Conservation (phyloP, 2,329 filamentous ascomycete genomes). For the Delphinella strobiligena region DNA sequence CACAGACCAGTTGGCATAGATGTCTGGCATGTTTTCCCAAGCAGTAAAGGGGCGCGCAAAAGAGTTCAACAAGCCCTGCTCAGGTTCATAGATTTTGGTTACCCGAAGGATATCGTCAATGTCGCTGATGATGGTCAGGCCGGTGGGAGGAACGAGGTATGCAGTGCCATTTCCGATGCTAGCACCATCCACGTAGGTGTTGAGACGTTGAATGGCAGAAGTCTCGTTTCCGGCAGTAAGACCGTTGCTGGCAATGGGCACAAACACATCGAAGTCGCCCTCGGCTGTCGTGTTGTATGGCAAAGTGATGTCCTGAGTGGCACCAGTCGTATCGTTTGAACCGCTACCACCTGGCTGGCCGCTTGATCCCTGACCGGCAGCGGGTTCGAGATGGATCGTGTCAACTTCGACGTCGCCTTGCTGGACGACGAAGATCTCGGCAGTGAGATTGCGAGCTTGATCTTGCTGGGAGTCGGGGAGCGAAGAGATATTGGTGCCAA, state of each 20-base stretch:
- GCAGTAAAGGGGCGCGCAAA: conserved; percentile 58
- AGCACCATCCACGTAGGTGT: conserved; percentile 51
- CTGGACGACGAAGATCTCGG: conserved; percentile 63
- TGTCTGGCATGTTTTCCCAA: conserved; percentile 70
- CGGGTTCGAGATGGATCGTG: conserved; percentile 49
- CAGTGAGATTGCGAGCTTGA: conserved; percentile 62
- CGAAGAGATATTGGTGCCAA: conserved; percentile 49
- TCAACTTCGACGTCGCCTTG: conserved; percentile 50
- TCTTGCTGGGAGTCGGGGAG: conserved; percentile 47
- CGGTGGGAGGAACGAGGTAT: conserved; percentile 59
- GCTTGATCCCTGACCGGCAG: conserved; percentile 43
- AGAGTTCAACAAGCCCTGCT: conserved; percentile 62
- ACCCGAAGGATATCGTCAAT: conserved; percentile 73
- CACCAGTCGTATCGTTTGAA: conserved; percentile 42
- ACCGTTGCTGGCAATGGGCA: conserved; percentile 49
- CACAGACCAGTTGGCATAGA: conserved; percentile 65
- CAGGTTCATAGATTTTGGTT: conserved; percentile 67
- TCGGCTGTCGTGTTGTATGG: conserved; percentile 53
- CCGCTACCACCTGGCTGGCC: conserved; percentile 34
- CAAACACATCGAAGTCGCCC: conserved; percentile 64
- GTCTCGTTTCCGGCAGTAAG: conserved; percentile 54
- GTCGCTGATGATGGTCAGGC: conserved; percentile 62
- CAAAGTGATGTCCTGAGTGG: conserved; percentile 49
- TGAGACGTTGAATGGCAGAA: conserved; percentile 51
- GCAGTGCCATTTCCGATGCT: conserved; percentile 63